phyloP scores from a whole-genome alignment of 352 stramenopile genomes.

The Hyaloperonospora brassicae region DNA sequence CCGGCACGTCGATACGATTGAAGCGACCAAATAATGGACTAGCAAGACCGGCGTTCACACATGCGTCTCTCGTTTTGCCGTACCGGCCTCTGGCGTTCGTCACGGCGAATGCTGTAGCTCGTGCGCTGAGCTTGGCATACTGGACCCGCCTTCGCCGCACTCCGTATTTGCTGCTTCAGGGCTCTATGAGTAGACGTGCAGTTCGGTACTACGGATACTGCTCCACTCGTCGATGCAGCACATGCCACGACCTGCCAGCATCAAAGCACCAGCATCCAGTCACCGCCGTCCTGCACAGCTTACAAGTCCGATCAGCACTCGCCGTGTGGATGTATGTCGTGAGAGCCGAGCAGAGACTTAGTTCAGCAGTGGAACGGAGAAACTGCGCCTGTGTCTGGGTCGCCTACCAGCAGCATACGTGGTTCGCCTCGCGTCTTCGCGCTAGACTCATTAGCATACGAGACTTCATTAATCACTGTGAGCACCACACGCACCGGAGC shows the following conservation, averaged over 20 bases:
- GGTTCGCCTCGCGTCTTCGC: slow-evolving; percentile 79
- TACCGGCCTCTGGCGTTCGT: slow-evolving; percentile 90
- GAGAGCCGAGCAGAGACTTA: slow-evolving; percentile 91
- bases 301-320: slow-evolving; percentile 93
- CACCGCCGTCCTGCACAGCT: slow-evolving; percentile 90
- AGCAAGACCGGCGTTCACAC: slow-evolving; percentile 92
- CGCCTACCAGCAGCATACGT: slow-evolving; percentile 81
- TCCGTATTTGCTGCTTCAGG: slow-evolving; percentile 98
- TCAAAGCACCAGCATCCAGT: slow-evolving; percentile 94
- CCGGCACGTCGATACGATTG: slow-evolving; percentile 90
- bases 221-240: slow-evolving; percentile 98
- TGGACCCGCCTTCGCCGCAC: slow-evolving; percentile 95
- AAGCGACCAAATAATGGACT: slow-evolving; percentile 96
- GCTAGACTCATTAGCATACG: slow-evolving; percentile 52
- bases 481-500: slow-evolving; percentile 53
- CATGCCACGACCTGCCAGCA: slow-evolving; percentile 86
- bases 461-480: slow-evolving; percentile 89
- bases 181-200: slow-evolving; percentile 93
- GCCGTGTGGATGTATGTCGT: slow-evolving; percentile 96
- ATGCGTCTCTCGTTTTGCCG: slow-evolving; percentile 83
- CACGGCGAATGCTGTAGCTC: slow-evolving; percentile 93
- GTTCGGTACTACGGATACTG: slow-evolving; percentile 90
- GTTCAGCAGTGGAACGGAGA: slow-evolving; percentile 90
- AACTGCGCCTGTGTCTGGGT: slow-evolving; percentile 89
- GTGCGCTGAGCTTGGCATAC: slow-evolving; percentile 93